Evolutionary conservation across 768 basidiomycete species (phyloP).

Genomic region (Mycena metata): DNA sequence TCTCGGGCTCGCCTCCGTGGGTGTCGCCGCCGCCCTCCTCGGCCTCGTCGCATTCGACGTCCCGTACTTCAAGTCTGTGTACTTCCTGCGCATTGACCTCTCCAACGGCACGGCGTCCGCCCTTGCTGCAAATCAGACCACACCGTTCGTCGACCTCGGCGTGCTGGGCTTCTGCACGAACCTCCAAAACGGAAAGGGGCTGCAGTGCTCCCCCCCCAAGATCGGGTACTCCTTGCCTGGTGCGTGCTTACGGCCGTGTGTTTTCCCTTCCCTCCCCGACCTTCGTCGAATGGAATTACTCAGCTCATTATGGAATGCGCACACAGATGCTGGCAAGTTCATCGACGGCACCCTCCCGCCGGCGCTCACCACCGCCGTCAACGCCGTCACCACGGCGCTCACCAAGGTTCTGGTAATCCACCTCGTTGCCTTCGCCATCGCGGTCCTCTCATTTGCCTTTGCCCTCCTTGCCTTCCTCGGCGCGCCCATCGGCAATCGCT

Average conservation of each 20-base stretch:
- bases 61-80: constrained; percentile 24
- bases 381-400: constrained; percentile 3
- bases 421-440: constrained; percentile 4
- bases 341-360: constrained; percentile 3
- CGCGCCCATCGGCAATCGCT: constrained; percentile 12
- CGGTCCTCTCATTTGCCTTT: neutral
- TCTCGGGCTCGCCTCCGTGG: constrained; percentile 21
- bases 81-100: constrained; percentile 21
- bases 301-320: neutral
- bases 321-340: neutral
- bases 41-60: constrained; percentile 28
- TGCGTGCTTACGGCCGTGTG: neutral
- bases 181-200: constrained; percentile 8
- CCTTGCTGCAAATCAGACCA: neutral
- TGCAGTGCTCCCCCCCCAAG: constrained; percentile 11
- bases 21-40: constrained; percentile 22
- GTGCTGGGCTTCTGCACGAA: constrained; percentile 19
- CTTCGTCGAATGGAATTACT: no score
- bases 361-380: neutral
- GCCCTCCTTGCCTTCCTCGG: constrained; percentile 1
- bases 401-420: constrained; percentile 15
- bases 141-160: constrained; percentile 12
- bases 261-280: neutral
- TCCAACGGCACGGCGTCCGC: constrained; percentile 7
- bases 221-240: constrained; percentile 10